A percentile compares a stretch with the other conserved stretches of the same genome.
phyloP scores from a whole-genome alignment of 2,329 filamentous ascomycete genomes.

The Periconia sp. region DNA sequence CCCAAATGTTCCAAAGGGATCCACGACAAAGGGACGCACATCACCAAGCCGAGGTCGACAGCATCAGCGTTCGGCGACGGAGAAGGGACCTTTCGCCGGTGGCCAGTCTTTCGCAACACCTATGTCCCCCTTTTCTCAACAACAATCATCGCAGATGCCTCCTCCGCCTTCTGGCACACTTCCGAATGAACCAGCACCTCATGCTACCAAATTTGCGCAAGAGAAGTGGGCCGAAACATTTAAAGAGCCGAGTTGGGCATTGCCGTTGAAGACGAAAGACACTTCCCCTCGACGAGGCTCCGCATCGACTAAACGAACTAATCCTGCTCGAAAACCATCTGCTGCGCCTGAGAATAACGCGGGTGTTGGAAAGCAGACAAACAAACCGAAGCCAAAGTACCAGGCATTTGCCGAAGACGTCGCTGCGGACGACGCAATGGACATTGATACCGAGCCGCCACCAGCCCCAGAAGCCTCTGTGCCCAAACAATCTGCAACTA shows the following conservation, averaged over 20 bases:
- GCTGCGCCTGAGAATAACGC: conserved; percentile 29
- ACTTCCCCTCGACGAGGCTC: conserved; percentile 34
- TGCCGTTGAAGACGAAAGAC: conserved; percentile 28
- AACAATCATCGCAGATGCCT: conserved; percentile 19
- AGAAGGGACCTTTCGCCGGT: conserved; percentile 17
- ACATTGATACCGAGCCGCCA: conserved; percentile 47
- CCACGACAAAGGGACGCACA: conserved; percentile 24
- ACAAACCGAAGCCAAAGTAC: conserved; percentile 28
- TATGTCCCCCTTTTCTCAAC: conserved; percentile 17
- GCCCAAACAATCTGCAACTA: conserved; percentile 7
- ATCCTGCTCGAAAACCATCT: conserved; percentile 32
- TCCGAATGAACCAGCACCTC: conserved; percentile 24
- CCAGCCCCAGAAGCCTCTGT: conserved; percentile 12
- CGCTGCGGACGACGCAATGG: conserved; percentile 47
- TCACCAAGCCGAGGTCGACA: conserved; percentile 36
- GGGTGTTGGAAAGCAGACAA: conserved; percentile 28
- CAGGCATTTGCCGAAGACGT: conserved; percentile 36
- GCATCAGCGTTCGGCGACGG: conserved; percentile 22
- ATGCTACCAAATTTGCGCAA: conserved; percentile 43
- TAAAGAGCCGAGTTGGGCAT: conserved; percentile 46
- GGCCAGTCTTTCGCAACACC: conserved; percentile 24
- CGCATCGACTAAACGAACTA: conserved; percentile 28
- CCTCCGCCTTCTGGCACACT: conserved; percentile 35
- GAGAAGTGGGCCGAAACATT: conserved; percentile 49
- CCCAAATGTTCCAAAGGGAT: conserved; percentile 29